Base-by-base conservation (phyloP, 768 basidiomycete genomes). In the Russula emetica region DNA sequence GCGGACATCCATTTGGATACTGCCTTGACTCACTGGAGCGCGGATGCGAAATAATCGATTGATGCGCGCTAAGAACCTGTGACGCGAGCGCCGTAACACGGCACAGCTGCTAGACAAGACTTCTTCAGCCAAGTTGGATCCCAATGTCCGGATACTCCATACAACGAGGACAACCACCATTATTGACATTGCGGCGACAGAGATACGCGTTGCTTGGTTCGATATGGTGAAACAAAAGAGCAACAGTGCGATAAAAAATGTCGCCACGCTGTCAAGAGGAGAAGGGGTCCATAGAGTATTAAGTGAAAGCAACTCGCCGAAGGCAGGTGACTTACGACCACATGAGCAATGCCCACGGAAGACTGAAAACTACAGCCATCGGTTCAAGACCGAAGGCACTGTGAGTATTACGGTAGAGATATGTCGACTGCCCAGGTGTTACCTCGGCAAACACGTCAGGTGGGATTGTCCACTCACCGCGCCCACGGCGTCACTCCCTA, bases 281-380 rank as follows among this genome's bases (percentile, higher is more conserved):
- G 51, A 40, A n/a, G 4, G 24, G 24, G 14, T 38, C 26, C 22
- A 7, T 5, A 30, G 20, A 28, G 52, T 18, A 9, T n/a, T 22
- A 52, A 7, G 22, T 8, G 20, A 20, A 13, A 10, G 8, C 7
- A n/a, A 20, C 24, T 24, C 44, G n/a, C 20, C 1, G 20, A 3
- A 14, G 16, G 24, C 5, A 40, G 16, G 49, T 6, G 36, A 78
- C 83, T 71, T 69, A 84, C 84, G 78, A 79, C 84, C 84, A 86
- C 76, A 86, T 79, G 36, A 86, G 74, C 28, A 85, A 72, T 1
- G 81, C 80, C 62, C 82, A 82, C 0, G 85, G 85, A 11, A 86
- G 70, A 60, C 81, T 80, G 64, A 83, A 83, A 58, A 83, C 69
- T 30, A 85, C 74, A 14, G 83, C 82, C 9, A 84, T 74, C 1